These are phyloP conservation scores for Saturnispora zaruensis DNA, from an alignment of 805 yeast genomes.

Conservation along the genomic window DNA sequence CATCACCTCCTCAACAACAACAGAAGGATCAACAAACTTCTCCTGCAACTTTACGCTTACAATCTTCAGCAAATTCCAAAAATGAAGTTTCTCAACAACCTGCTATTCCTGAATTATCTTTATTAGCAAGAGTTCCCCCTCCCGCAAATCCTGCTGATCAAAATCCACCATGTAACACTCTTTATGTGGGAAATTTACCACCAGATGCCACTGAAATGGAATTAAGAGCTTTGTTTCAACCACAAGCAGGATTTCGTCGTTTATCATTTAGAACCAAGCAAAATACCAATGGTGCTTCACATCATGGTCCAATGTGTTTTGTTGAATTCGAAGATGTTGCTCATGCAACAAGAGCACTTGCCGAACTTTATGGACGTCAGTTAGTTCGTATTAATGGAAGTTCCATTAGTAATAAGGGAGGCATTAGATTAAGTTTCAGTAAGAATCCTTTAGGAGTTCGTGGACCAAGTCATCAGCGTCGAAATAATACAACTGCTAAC, in stretches of 20 bases:
- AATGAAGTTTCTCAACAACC: conserved; percentile 13
- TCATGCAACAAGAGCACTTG: conserved; percentile 86
- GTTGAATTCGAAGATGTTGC: conserved; percentile 97
- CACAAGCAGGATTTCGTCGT: conserved; percentile 88
- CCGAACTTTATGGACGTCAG: conserved; percentile 88
- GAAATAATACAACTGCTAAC: conserved; percentile 15
- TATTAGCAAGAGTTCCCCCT: conserved; percentile 74
- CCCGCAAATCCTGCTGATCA: conserved; percentile 99
- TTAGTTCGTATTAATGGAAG: conserved; percentile 66
- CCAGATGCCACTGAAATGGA: conserved; percentile 96
- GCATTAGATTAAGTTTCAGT: conserved; percentile 86
- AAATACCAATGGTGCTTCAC: conserved; percentile 29
- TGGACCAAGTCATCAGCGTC: conserved; percentile 39
- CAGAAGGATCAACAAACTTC: conserved; percentile 9
- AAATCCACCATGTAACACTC: conserved; percentile 96
- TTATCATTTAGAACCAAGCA: conserved; percentile 80
- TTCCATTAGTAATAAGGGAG: conserved; percentile 54
- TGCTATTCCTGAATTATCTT: conserved; percentile 51
- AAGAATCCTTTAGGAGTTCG: conserved; percentile 97
- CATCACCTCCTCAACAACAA: conserved; percentile 10
- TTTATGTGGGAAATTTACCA: conserved; percentile 94
- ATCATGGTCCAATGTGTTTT: conserved; percentile 98
- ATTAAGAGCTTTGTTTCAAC: conserved; percentile 74
- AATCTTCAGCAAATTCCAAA: neutral
- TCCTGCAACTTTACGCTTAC: neutral